Base-by-base conservation (phyloP, 805 yeast species). In the Nakazawaea wickerhamii region DNA sequence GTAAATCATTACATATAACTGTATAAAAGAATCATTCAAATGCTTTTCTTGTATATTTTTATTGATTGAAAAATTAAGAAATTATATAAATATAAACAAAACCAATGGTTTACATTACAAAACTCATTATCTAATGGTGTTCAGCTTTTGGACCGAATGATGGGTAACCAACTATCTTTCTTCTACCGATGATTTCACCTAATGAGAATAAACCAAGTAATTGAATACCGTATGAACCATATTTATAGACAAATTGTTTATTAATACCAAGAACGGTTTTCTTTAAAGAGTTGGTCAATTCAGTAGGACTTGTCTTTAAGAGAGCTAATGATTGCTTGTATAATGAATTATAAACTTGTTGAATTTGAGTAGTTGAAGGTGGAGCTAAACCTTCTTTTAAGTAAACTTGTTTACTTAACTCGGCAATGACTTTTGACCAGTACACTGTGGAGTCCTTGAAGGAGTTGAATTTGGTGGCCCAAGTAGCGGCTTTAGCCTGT, bases 181-280 rank as follows among this genome's bases (percentile, higher is more conserved):
- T 84, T 75, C 98, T 88, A 60, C 99, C 99, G 59, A 93, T 75
- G 54, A 90, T 79, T 75, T 93, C 99, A 62, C 99, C 99, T 36
- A 91, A 73, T 21, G 97, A 79, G 68, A 89, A 93, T 63, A 90
- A 75, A 50, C 97, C 99, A 52, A 86, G 71, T 43, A 91, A 68
- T 70, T 93, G 99, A 53, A 89, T 68, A 53, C 79, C 81, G 67
- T 78, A 80, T 30, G 90, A 82, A 55, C 83, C 82, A 62, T 75
- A 84, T 67, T 77, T 79, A 55, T 79, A 64, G 51, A 68, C 72
- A 57, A 73, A 72, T 53, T 75, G 79, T 63, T 74, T 80, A 61
- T 71, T 64, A 47, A 55, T 40, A 14, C 51, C 37, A 47, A 55
- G 69, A 50, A 61, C 64, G 58, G 75, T 56, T 49, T 65, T 58